These are phyloP conservation scores for Amphirosellinia nigrospora DNA, from an alignment of 495 filamentous ascomycete species.

Conservation along the genomic window DNA sequence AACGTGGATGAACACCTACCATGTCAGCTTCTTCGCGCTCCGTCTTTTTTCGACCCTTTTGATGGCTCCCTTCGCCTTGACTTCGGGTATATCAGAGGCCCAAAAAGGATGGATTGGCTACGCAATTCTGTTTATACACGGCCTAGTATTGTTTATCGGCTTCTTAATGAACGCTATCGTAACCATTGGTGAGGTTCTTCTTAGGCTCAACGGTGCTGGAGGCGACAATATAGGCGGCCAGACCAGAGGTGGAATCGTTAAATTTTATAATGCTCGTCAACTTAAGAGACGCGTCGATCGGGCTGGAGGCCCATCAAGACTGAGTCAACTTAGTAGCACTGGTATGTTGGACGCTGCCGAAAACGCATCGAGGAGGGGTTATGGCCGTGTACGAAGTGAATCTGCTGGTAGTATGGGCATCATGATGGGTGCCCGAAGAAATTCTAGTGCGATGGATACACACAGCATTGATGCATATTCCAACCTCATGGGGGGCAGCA, in stretches of 20 bases:
- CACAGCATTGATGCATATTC: slow-evolving; percentile 50
- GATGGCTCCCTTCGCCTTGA: slow-evolving; percentile 86
- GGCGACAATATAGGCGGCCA: slow-evolving; percentile 72
- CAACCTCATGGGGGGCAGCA: slow-evolving; percentile 50
- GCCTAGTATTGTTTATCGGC: slow-evolving; percentile 84
- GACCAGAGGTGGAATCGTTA: slow-evolving; percentile 84
- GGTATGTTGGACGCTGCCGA: slow-evolving; percentile 74
- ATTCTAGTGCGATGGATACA: slow-evolving; percentile 51
- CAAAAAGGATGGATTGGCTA: slow-evolving; percentile 95
- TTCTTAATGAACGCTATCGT: slow-evolving; percentile 93
- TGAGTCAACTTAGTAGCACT: slow-evolving; percentile 79
- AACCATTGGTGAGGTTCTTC: slow-evolving; percentile 84
- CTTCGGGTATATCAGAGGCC: slow-evolving; percentile 74
- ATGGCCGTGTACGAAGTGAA: slow-evolving; percentile 77
- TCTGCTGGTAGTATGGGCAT: slow-evolving; percentile 80
- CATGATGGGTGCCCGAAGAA: slow-evolving; percentile 59
- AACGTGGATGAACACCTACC: slow-evolving; percentile 98
- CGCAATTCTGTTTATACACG: slow-evolving; percentile 85
- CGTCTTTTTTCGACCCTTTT: slow-evolving; percentile 81
- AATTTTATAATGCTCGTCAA: slow-evolving; percentile 92
- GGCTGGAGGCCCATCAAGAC: slow-evolving; percentile 64
- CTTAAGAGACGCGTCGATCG: slow-evolving; percentile 76
- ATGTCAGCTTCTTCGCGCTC: slow-evolving; percentile 80
- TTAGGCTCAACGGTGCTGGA: slow-evolving; percentile 79
- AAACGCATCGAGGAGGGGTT: slow-evolving; percentile 68